These are phyloP conservation scores for Penicillium sp. DNA, from an alignment of 2,329 filamentous ascomycete species.

Conservation along the genomic window DNA sequence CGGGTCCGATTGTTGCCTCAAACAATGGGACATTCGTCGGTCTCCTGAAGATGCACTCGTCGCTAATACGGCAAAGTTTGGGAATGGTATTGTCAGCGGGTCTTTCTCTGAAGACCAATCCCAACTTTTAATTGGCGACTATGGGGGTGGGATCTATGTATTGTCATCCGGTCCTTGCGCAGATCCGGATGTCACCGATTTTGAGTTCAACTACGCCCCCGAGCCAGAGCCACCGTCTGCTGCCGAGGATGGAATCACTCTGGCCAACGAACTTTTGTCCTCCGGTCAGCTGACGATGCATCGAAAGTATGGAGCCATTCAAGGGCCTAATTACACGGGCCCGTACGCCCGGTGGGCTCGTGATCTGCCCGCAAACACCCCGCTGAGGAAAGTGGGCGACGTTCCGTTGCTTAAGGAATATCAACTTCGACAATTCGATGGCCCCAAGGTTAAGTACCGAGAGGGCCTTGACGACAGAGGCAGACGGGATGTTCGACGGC, in stretches of 20 bases:
- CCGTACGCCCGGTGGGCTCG: constrained; percentile 43
- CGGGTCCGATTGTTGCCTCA: constrained; percentile 57
- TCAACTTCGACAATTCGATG: constrained; percentile 32
- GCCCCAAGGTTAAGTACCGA: constrained; percentile 18
- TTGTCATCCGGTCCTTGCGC: constrained; percentile 39
- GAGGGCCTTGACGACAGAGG: constrained; percentile 17
- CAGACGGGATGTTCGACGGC: constrained; percentile 17
- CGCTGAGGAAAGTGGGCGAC: constrained; percentile 18
- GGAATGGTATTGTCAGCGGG: constrained; percentile 56
- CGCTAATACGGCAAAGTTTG: constrained; percentile 47
- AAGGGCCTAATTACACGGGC: constrained; percentile 40
- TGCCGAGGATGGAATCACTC: constrained; percentile 24
- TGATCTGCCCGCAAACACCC: constrained; percentile 14
- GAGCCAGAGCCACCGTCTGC: constrained; percentile 6
- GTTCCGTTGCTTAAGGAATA: constrained; percentile 26
- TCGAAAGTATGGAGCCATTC: constrained; percentile 36
- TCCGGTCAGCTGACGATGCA: constrained; percentile 34
- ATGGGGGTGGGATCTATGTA: constrained; percentile 52
- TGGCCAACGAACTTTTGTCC: constrained; percentile 28
- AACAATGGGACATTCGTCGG: constrained; percentile 56
- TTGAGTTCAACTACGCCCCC: constrained; percentile 26
- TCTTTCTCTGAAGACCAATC: constrained; percentile 54
- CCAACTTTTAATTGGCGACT: constrained; percentile 55
- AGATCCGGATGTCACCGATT: constrained; percentile 16
- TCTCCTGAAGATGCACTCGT: constrained; percentile 50